Evolutionary conservation across 192 early-diverging fungal species (phyloP).

Genomic region (Umbelopsis sp.): DNA sequence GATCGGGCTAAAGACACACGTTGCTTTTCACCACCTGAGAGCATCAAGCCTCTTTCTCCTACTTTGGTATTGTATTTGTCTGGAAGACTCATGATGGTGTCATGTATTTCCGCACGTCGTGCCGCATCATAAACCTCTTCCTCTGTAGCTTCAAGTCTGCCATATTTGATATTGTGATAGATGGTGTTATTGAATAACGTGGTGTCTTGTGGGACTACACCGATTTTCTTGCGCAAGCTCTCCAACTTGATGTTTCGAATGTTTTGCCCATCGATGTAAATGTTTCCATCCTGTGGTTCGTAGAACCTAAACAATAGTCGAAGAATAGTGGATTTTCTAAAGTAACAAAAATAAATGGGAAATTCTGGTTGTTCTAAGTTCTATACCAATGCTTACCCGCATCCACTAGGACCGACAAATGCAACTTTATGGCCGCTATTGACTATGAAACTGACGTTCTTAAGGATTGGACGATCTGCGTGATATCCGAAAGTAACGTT

Average conservation of each 20-base stretch:
- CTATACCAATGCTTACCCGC: slow-evolving; percentile 66
- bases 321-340: slow-evolving; percentile 80
- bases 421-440: slow-evolving; percentile 86
- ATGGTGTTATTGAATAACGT: slow-evolving; percentile 94
- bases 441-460: slow-evolving; percentile 78
- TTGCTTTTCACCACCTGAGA: slow-evolving; percentile 76
- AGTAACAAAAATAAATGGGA: slow-evolving; percentile 55
- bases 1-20: slow-evolving; percentile 84
- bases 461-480: slow-evolving; percentile 58
- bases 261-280: slow-evolving; percentile 87
- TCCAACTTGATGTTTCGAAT: slow-evolving; percentile 78
- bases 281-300: slow-evolving; percentile 79
- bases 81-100: slow-evolving; percentile 58
- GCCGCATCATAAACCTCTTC: slow-evolving; percentile 68
- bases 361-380: slow-evolving; percentile 46
- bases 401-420: slow-evolving; percentile 93
- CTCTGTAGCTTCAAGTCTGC: slow-evolving; percentile 62
- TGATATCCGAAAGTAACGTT: slow-evolving; percentile 91
- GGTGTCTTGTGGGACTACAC: slow-evolving; percentile 93
- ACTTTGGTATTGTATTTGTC: slow-evolving; percentile 68
- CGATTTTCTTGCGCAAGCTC: slow-evolving; percentile 77
- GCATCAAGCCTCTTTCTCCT: slow-evolving; percentile 71
- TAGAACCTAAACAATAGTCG: slow-evolving; percentile 94
- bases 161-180: slow-evolving; percentile 93
- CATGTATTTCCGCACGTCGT: slow-evolving; percentile 61